Evolutionary conservation across 495 filamentous ascomycete species (phyloP).

Genomic region (Penicilliopsis zonata): DNA sequence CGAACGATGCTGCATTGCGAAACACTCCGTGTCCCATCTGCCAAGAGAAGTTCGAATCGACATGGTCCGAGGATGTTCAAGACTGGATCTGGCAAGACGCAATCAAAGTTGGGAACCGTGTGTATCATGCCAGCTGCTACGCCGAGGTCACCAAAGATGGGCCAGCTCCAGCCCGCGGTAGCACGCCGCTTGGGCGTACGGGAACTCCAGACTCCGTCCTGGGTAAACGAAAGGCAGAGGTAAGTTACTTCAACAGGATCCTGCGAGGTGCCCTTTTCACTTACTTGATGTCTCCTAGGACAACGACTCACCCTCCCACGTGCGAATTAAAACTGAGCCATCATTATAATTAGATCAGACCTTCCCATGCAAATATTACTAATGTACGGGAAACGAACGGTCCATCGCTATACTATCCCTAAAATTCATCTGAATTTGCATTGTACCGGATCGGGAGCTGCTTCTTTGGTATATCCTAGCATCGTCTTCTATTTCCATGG

Average conservation of each 20-base stretch:
- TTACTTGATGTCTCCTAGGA: constrained; percentile 7
- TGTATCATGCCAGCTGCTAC: constrained; percentile 86
- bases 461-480: too few species aligned
- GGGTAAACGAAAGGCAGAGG: constrained; percentile 70
- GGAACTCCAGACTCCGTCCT: constrained; percentile 55
- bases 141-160: constrained; percentile 66
- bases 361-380: too few species aligned
- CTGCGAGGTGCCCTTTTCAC: background rate
- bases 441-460: too few species aligned
- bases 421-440: too few species aligned
- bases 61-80: constrained; percentile 81
- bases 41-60: constrained; percentile 83
- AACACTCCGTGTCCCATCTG: constrained; percentile 81
- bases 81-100: constrained; percentile 98
- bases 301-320: constrained; percentile 25
- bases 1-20: constrained; percentile 57
- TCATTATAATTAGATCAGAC: constrained; percentile 13
- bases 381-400: too few species aligned
- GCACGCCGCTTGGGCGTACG: constrained; percentile 28
- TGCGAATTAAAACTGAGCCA: constrained; percentile 30
- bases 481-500: too few species aligned
- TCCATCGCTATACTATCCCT: too few species aligned
- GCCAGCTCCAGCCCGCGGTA: constrained; percentile 20
- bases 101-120: constrained; percentile 58
- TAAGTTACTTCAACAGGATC: constrained; percentile 20